Base-by-base conservation (phyloP, 2,329 filamentous ascomycete species). In the Beauveria bassiana region DNA sequence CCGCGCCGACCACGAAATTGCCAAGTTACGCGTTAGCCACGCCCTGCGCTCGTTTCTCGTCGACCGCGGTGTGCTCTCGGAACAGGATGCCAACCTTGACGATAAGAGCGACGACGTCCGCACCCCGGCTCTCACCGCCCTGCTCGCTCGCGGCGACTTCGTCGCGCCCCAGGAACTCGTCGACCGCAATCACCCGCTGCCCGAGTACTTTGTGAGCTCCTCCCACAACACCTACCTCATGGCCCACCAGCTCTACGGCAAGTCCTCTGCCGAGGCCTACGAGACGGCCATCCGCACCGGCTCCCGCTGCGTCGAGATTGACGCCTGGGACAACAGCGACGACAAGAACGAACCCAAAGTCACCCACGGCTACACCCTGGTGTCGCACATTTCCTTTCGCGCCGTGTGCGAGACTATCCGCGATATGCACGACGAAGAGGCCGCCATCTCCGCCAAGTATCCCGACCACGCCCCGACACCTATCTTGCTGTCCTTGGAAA, bases 221-320 rank as follows among this genome's bases (percentile, higher is more conserved):
- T 88, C 84, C 65, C 87, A 90, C 74, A 90, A 90, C 72, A 90
- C 87, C 0, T 90, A 90, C 67, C 76, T 90, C 28, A 77, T 86
- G 67, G 87, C 86, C 0, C 85, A 90, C 70, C 87, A 90, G 73
- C 81, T 90, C 2, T 87, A 79, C 66, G 87, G 87, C 5, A 76
- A 76, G 24, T 87, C 85, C 1, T 83, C 81, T 3, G 84, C 85
- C 8, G 75, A 78, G 4, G 86, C 85, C 0, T 90, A 90, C 68
- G 79, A 86, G 67, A 83, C 78, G 6, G 84, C 85, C 0, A 74
- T 90, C 18, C 75, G 73, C 34, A 82, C 85, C 0, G 87, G 87
- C 1, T 85, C 86, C 2, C 78, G 87, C 7, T 90, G 87, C 66
- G 86, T 90, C 43, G 87, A 90, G 72, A 90, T 90, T 59, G 87